Base-by-base conservation (phyloP, 495 filamentous ascomycete genomes). In the Hypoxylon trugodes region DNA sequence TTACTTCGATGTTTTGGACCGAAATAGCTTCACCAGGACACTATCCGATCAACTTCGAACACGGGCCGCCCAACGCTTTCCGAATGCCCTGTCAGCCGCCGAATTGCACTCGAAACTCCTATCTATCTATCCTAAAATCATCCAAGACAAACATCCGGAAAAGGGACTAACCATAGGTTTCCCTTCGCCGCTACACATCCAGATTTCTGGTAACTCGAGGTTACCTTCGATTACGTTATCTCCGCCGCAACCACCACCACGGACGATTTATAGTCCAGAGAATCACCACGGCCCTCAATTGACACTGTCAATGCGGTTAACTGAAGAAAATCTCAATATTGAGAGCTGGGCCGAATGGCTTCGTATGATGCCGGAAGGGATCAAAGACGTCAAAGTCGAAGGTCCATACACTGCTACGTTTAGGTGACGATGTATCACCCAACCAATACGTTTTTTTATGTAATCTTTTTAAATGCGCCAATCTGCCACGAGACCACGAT, bases 331-430 rank as follows among this genome's bases (percentile, higher is more conserved):
- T 26, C 61, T 77, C 61, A 74, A 73, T 58, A 43, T 73, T 32
- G 79, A 81, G 30, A 74, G 59, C 51, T 81, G 78, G 79, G 69
- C 73, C 48, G 79, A 82, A 63, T 82, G 78, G 76, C 69, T 82
- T 49, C 75, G 79, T n/a, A 74, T 71, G 58, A 78, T 82, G 76
- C 79, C 79, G 25, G 76, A 76, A 59, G 77, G 76, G n/a, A 74
- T 82, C 68, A 71, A 53, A 61, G 79, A 80, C 40, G 72, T 79
- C 22, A 78, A 76, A 68, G 74, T 80, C 45, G 77, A 82, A 19
- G 73, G 77, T 28, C 78, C 78, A 49, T 77, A 73, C 59, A 68
- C 70, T 73, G 73, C 76, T 76, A 76, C 76, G 76, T 79, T 81
- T 73, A 69, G 73, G 70, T 79, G 72, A 78, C 64, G 47, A 47